Base-by-base conservation (phyloP, 2,329 filamentous ascomycete species). In the Cytospora mali region DNA sequence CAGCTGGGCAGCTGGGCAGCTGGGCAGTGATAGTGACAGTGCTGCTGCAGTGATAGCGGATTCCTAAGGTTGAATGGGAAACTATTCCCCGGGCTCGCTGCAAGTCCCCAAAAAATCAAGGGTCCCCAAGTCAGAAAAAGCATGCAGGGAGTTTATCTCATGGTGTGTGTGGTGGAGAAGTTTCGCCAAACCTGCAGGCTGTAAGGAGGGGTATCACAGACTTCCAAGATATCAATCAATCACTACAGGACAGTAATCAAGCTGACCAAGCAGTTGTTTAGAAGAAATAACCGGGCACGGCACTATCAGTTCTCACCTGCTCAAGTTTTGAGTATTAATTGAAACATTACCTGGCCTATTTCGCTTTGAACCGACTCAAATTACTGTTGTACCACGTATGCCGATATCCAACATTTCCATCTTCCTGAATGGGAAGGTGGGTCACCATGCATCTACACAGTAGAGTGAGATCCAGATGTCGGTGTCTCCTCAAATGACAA, bases 111-210 rank as follows among this genome's bases (percentile, higher is more conserved):
- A n/a, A n/a, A n/a, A n/a, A n/a, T n/a, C n/a, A n/a, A n/a, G 42
- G 42, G 42, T 46, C 42, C 6, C 31, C 42, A 46, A 23, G 42
- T n/a, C 21, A 46, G 11, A 46, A 42, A n/a, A 42, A 21, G 42
- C n/a, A 46, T 46, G 42, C 42, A 46, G 42, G 42, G 42, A 46
- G 21, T 46, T 21, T 46, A 46, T 46, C 42, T 21, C n/a, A 46
- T 46, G 42, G 42, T 46, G 42, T 46, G 42, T 46, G 42, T 46
- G 42, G 42, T 46, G 42, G 42, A 46, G 42, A 46, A 21, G 42
- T 46, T 46, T 46, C 42, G 42, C 42, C n/a, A 23, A n/a, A 21
- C 42, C 42, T 46, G 42, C 42, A 46, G 42, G 42, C 42, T 46
- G 42, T 46, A 18, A 1, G 21, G 9, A 23, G n/a, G n/a, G 42